Evolutionary conservation across 2,329 filamentous ascomycete genomes (phyloP), one percentile per base, ranked within the genome.

Genomic region (Fusarium praegraminearum): DNA sequence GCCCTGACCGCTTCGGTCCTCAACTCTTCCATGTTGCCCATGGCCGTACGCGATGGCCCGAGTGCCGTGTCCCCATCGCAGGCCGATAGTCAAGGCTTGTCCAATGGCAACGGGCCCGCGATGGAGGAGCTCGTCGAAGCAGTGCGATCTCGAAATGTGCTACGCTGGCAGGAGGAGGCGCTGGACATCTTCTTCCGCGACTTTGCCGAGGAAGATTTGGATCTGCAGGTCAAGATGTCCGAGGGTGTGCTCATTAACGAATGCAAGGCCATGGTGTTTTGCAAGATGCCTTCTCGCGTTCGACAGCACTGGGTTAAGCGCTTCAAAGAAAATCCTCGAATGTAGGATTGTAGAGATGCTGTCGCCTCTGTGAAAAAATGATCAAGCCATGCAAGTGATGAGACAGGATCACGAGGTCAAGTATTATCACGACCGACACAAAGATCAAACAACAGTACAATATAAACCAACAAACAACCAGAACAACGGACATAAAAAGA

Each of bases 261-360:
- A 67, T 85, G 84, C 73, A 88, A 87, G 74, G 87, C 87, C 32
- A 85, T 89, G 81, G 83, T 89, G 43, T 89, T 89, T 68, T 87
- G 86, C 79, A 89, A 89, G 78, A 89, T 89, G 85, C 84, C 86
- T 0, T 77, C 80, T 4, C 74, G 76, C 13, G 76, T 89, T 64
- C 80, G 86, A 49, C 80, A 83, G 63, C 86, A 89, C 70, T 89
- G 87, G 87, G 83, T 89, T 3, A 83, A 81, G 71, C 78, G 84
- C 57, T 77, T 87, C 57, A 77, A 85, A 28, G 86, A 87, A 67
- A 32, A 57, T 8, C 61, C 64, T 41, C 57, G 56, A 33, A 28
- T 49, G 43, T 71, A 60, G 49, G n/a, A 45, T 11, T 16, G 4
- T 22, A 2, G 7, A 33, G 8, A 32, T 47, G 13, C 33, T 15